Evolutionary conservation across 768 basidiomycete species (phyloP), one percentile per base, ranked within the genome.

Genomic region (Trametes elegans): DNA sequence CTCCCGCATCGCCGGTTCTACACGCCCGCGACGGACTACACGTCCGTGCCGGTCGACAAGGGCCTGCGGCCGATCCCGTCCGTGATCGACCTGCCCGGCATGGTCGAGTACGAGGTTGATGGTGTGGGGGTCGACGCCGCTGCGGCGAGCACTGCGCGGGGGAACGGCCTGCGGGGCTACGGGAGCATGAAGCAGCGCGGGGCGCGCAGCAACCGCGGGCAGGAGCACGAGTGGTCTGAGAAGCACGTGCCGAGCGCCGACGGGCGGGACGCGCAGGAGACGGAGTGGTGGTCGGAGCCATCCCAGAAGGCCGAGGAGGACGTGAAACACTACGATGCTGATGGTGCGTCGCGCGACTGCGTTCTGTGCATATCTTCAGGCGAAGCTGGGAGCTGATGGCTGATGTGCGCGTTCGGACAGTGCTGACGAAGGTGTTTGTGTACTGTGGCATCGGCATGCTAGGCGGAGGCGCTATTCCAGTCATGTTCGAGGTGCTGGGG

Each of bases 1-100:
- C 80, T 98, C 4, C 96, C 95, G 0, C 83, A 85, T 57, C 80
- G 96, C 9, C 79, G 92, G 14, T 93, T 92, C 72, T 97, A 98
- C 68, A 89, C 86, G 5, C 88, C 93, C 26, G 91, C 94, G 27
- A 93, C 93, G 63, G 93, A 94, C 62, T 97, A 97, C 69, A 79
- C 77, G 27, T 77, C 70, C 24, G 82, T 90, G 1, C 87, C 87
- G 0, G 72, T 79, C 29, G 82, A 85, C 57, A 76, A 70, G 53
- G 79, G 76, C 1, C 70, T 94, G 41, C 82, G 81, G 49, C 79
- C 91, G 0, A 84, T 96, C 61, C 94, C 94, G 8, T 88, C 85
- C 68, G 83, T 95, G 47, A 88, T 97, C 57, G 90, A 95, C 65
- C 76, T 97, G 11, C 81, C 88, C 0, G 60, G 66, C 18, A 61